A percentile compares a stretch with the other conserved stretches of the same genome.
These are phyloP conservation scores for Chlorella variabilis DNA, from an alignment of 163 green algal species.

Conservation along the genomic window DNA sequence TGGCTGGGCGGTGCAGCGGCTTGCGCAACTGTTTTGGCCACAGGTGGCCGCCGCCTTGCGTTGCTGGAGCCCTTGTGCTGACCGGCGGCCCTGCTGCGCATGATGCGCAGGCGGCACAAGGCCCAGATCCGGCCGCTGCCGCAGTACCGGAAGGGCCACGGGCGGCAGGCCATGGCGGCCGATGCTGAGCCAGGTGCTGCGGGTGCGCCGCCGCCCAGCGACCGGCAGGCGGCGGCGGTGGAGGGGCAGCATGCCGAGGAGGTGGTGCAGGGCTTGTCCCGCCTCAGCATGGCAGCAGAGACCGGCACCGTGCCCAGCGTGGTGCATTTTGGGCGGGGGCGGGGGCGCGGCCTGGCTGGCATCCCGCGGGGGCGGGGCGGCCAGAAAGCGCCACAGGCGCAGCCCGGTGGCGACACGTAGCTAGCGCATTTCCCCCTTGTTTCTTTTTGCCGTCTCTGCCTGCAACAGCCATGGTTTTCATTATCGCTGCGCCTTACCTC, in stretches of 20 bases:
- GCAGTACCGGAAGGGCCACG: slow-evolving; percentile 25
- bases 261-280: slow-evolving; percentile 15
- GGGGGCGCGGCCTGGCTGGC: slow-evolving; percentile 20
- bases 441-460: no score
- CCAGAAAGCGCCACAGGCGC: background rate
- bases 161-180: slow-evolving; percentile 19
- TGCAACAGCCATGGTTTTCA: no score
- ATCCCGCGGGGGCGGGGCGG: slow-evolving; percentile 3
- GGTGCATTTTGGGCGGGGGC: slow-evolving; percentile 27
- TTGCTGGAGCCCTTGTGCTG: no score
- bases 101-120: slow-evolving; percentile 28
- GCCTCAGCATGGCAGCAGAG: slow-evolving; percentile 26
- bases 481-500: no score
- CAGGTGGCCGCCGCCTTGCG: no score
- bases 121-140: slow-evolving; percentile 42
- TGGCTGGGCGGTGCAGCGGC: no score
- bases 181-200: background rate
- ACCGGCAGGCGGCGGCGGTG: background rate
- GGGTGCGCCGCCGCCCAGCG: background rate
- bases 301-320: slow-evolving; percentile 6
- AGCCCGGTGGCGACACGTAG: background rate
- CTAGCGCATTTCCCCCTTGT: background rate
- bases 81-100: background rate
- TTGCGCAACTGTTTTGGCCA: no score
- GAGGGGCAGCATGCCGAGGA: background rate